These are phyloP conservation scores for Murraya koenigii DNA, from an alignment of 345 rosid genomes.

Conservation along the genomic window DNA sequence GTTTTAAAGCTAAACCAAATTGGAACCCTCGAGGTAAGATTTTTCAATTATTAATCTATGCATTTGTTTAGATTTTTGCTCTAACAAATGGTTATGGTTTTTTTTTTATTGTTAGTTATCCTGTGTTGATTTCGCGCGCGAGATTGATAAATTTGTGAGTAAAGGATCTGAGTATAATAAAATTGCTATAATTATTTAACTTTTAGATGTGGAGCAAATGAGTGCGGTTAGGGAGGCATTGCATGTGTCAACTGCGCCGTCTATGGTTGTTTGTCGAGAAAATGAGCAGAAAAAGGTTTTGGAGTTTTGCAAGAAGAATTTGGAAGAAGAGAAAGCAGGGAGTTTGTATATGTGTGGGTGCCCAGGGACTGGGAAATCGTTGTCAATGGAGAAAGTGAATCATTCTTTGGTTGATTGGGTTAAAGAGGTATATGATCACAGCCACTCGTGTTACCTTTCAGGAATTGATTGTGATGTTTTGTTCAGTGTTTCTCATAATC, in stretches of 20 bases:
- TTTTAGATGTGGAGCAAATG: slow-evolving; percentile 57
- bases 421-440: slow-evolving; percentile 38
- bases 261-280: slow-evolving; percentile 66
- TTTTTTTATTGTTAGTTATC: not conserved
- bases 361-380: slow-evolving; percentile 87
- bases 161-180: not conserved
- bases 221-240: slow-evolving; percentile 68
- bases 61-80: not conserved
- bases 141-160: not conserved
- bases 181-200: not conserved
- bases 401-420: slow-evolving; percentile 59
- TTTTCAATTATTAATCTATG: not conserved
- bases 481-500: not conserved
- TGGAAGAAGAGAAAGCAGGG: slow-evolving; percentile 64
- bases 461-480: not conserved
- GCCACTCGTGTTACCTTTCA: not conserved
- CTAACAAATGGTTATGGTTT: not conserved
- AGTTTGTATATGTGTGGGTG: slow-evolving; percentile 81
- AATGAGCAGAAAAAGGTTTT: slow-evolving; percentile 61
- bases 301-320: slow-evolving; percentile 62
- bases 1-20: slow-evolving; percentile 25
- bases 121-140: not conserved
- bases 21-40: slow-evolving; percentile 73
- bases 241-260: slow-evolving; percentile 73
- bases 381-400: slow-evolving; percentile 74